A percentile compares a stretch with the other conserved stretches of the same genome.
These are phyloP conservation scores for Epichloe gansuensis DNA, from an alignment of 2,329 filamentous ascomycete genomes.

Conservation along the genomic window DNA sequence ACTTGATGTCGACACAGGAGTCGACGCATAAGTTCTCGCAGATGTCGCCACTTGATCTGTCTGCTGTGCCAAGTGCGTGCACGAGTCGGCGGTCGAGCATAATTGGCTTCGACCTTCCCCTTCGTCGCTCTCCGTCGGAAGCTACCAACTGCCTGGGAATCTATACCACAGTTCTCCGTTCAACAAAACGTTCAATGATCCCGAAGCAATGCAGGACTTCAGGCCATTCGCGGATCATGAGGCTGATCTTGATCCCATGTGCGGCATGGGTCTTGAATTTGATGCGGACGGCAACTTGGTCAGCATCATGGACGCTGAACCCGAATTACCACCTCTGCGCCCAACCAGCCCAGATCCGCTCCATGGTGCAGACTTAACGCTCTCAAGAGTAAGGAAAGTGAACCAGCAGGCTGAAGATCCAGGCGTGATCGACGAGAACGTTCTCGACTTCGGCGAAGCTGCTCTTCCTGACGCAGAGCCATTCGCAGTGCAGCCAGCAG, in stretches of 20 bases:
- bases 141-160: slow-evolving; percentile 21
- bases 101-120: slow-evolving; percentile 21
- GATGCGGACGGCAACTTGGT: slow-evolving; percentile 39
- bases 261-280: slow-evolving; percentile 35
- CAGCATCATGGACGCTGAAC: slow-evolving; percentile 27
- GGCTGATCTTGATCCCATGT: slow-evolving; percentile 23
- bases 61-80: slow-evolving; percentile 20
- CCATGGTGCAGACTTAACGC: not conserved
- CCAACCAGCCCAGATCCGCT: slow-evolving; percentile 3
- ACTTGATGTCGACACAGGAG: slow-evolving; percentile 23
- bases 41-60: slow-evolving; percentile 26
- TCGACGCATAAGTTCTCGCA: slow-evolving; percentile 30
- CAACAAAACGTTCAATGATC: slow-evolving; percentile 10
- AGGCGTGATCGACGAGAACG: slow-evolving; percentile 5
- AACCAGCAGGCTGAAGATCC: not conserved
- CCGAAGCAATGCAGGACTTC: slow-evolving; percentile 13
- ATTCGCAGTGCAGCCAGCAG: slow-evolving; percentile 17
- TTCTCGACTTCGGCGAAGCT: slow-evolving; percentile 26
- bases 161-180: slow-evolving; percentile 22
- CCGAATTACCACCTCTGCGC: slow-evolving; percentile 30
- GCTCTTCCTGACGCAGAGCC: slow-evolving; percentile 26
- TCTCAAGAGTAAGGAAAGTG: not conserved
- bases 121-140: slow-evolving; percentile 23
- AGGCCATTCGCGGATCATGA: slow-evolving; percentile 28
- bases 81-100: slow-evolving; percentile 16